phyloP scores from a whole-genome alignment of 257 asterid species.

The Craterostigma plantagineum region DNA sequence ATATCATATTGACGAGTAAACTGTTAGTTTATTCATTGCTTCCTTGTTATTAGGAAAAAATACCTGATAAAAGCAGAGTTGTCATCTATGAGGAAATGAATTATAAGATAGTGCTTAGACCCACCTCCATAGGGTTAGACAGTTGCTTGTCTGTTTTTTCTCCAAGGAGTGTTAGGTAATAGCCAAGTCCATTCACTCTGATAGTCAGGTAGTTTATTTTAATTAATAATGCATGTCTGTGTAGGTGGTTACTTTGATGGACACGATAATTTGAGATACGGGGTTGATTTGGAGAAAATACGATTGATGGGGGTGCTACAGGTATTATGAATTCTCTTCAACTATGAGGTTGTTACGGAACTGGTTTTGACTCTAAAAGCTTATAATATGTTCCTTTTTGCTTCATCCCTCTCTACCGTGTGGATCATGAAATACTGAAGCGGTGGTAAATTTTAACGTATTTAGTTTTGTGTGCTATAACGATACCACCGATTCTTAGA shows the following conservation, averaged over 20 bases:
- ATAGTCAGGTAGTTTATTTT: not conserved
- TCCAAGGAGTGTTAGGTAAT: not conserved
- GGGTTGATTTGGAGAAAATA: constrained; percentile 56
- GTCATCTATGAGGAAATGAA: not conserved
- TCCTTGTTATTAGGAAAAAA: constrained; percentile 2
- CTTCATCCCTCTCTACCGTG: no score
- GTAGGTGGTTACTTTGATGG: constrained; percentile 91
- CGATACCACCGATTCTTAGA: not conserved
- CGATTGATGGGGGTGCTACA: constrained; percentile 87
- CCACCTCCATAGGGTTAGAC: no score
- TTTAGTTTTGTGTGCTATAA: not conserved
- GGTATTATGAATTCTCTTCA: constrained; percentile 24
- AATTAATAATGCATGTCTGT: constrained; percentile 4
- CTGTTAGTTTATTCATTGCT: constrained; percentile 1
- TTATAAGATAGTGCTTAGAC: no score
- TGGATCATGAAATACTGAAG: not conserved
- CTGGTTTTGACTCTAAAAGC: no score
- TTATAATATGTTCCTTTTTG: no score
- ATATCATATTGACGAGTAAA: constrained; percentile 1
- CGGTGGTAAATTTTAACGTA: not conserved
- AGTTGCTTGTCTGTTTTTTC: no score
- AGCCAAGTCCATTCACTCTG: constrained; percentile 1
- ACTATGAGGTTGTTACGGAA: constrained; percentile 6
- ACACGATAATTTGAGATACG: constrained; percentile 49
- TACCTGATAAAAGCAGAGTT: constrained; percentile 3